Conservation (phyloP, 1,284 basidiomycete genomes). For the Ganoderma boninense region DNA sequence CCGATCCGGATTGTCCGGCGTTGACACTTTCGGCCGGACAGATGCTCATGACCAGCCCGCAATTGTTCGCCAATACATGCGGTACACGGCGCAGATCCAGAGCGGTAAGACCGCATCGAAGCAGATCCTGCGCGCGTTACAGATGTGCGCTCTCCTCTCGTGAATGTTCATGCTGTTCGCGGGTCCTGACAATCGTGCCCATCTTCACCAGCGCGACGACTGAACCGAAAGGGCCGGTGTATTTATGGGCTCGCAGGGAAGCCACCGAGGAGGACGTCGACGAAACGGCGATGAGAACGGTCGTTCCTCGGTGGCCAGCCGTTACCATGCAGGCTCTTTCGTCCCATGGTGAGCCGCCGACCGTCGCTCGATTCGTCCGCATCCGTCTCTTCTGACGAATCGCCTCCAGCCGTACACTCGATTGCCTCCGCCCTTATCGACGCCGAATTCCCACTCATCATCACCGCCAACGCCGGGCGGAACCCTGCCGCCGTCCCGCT, state of each 20-base stretch:
- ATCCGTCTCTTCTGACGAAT: not conserved
- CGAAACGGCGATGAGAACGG: constrained; percentile 40
- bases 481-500: constrained; percentile 55
- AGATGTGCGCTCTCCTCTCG: constrained; percentile 53
- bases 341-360: constrained; percentile 47
- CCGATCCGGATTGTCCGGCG: not conserved
- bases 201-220: constrained; percentile 57
- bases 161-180: not conserved
- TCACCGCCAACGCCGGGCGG: constrained; percentile 68
- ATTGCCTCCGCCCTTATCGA: constrained; percentile 57
- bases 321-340: constrained; percentile 60
- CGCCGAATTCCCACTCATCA: constrained; percentile 64
- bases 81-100: constrained; percentile 64
- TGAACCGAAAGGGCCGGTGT: constrained; percentile 74
- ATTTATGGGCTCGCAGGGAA: constrained; percentile 74
- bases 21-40: constrained; percentile 32
- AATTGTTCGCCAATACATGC: constrained; percentile 78
- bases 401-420: constrained; percentile 45
- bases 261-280: constrained; percentile 70
- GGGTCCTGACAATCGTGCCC: not conserved
- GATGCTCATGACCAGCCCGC: constrained; percentile 71
- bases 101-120: constrained; percentile 58
- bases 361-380: not conserved
- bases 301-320: constrained; percentile 53
- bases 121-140: constrained; percentile 63